These are phyloP conservation scores for Rhodosorus marinus DNA, from an alignment of 23 red algal species.

Conservation along the genomic window DNA sequence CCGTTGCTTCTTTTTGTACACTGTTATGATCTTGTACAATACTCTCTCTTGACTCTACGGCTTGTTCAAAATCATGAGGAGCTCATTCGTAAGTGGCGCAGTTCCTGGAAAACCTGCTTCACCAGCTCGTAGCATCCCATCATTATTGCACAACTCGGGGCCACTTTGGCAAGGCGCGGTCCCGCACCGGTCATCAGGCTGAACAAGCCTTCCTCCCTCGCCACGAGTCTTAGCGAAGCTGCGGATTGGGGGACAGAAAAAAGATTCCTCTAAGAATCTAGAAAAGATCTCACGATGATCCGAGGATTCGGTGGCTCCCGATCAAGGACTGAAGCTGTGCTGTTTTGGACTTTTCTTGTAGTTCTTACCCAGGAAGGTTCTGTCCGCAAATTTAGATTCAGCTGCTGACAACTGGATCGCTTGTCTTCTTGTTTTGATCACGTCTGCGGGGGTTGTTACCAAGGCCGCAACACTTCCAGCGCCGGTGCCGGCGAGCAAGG, in stretches of 20 bases:
- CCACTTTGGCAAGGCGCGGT: slow-evolving; percentile 77
- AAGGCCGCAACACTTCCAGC: slow-evolving; percentile 67
- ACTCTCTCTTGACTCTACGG: no score
- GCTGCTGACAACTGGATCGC: slow-evolving; percentile 1
- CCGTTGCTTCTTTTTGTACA: no score
- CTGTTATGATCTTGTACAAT: no score
- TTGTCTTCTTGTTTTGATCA: slow-evolving; percentile 81
- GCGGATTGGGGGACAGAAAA: no score
- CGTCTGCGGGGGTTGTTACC: slow-evolving; percentile 79
- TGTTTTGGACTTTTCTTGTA: background rate
- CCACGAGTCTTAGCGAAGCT: no score
- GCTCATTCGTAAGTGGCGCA: no score
- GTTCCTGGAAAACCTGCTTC: slow-evolving; percentile 7
- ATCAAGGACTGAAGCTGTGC: background rate
- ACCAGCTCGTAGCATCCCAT: slow-evolving; percentile 83
- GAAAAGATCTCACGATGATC: background rate
- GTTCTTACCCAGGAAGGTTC: background rate
- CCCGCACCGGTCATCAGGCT: slow-evolving; percentile 56
- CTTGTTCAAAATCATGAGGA: no score
- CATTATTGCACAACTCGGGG: slow-evolving; percentile 90
- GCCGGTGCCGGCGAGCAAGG: slow-evolving; percentile 15
- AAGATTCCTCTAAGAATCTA: slow-evolving; percentile 28
- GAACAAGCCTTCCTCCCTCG: slow-evolving; percentile 23
- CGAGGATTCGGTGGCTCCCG: background rate
- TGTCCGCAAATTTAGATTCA: background rate